These are phyloP conservation scores for Thielaviopsis ethacetica DNA, from an alignment of 2,329 filamentous ascomycete genomes.

Conservation along the genomic window DNA sequence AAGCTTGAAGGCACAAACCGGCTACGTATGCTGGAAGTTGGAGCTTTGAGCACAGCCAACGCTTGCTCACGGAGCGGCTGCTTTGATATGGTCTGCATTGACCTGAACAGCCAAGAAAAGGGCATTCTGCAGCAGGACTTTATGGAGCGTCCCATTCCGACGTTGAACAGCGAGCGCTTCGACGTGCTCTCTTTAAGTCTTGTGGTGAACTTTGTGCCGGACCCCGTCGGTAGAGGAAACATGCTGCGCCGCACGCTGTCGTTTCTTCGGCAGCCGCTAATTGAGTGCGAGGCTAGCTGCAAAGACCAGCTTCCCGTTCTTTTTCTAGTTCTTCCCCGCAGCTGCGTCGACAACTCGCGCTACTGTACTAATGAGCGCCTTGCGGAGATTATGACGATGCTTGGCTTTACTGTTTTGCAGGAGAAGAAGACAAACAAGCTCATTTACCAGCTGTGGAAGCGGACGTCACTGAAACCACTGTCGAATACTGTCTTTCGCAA, in stretches of 20 bases:
- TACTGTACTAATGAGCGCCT: slow-evolving; percentile 65
- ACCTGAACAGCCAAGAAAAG: slow-evolving; percentile 71
- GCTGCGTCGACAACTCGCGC: slow-evolving; percentile 78
- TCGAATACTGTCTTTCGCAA: slow-evolving; percentile 41
- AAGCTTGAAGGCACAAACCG: slow-evolving; percentile 11
- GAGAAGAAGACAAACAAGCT: slow-evolving; percentile 69
- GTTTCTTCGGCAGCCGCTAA: slow-evolving; percentile 39
- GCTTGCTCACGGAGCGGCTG: slow-evolving; percentile 57
- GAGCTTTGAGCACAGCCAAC: slow-evolving; percentile 70
- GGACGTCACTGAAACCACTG: slow-evolving; percentile 16
- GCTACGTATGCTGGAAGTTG: slow-evolving; percentile 69
- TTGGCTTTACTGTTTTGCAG: slow-evolving; percentile 54
- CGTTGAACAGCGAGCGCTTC: slow-evolving; percentile 46
- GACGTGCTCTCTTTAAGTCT: slow-evolving; percentile 84
- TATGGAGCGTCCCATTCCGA: slow-evolving; percentile 68
- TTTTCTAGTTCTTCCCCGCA: slow-evolving; percentile 78
- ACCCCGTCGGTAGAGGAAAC: slow-evolving; percentile 54
- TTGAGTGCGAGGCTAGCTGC: slow-evolving; percentile 7
- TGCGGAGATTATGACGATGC: slow-evolving; percentile 52
- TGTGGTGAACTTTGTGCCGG: slow-evolving; percentile 86
- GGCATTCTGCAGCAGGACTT: slow-evolving; percentile 84
- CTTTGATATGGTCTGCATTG: slow-evolving; percentile 69
- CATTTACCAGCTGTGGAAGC: slow-evolving; percentile 75
- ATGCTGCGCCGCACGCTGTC: slow-evolving; percentile 66
- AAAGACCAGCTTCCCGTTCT: slow-evolving; percentile 44